Evolutionary conservation across 2,329 filamentous ascomycete species (phyloP).

Genomic region (Parastagonospora nodorum): DNA sequence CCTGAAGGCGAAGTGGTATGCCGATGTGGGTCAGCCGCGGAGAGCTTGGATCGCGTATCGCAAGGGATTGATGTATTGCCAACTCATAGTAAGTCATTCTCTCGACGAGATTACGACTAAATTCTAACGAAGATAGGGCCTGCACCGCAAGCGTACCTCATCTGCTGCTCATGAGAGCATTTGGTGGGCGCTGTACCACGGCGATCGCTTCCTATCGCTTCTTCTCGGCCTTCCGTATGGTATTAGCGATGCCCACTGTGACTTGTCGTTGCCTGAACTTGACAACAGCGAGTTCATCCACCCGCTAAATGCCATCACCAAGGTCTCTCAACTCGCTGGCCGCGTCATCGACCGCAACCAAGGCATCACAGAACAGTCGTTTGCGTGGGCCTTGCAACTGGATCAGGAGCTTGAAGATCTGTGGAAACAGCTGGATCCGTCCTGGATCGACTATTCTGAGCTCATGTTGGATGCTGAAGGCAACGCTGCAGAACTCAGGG

Average conservation of each 20-base stretch:
- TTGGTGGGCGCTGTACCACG: conserved; percentile 48
- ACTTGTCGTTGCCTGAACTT: conserved; percentile 36
- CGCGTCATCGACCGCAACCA: conserved; percentile 53
- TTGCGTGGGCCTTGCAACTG: conserved; percentile 48
- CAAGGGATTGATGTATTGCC: conserved; percentile 57
- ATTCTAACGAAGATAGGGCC: conserved; percentile 39
- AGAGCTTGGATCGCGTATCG: conserved; percentile 60
- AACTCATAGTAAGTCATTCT: conserved; percentile 54
- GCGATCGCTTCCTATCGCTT: conserved; percentile 58
- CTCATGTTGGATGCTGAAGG: conserved; percentile 31
- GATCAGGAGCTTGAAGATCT: conserved; percentile 51
- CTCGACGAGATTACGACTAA: not conserved
- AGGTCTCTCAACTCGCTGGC: conserved; percentile 47
- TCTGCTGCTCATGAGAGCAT: conserved; percentile 44
- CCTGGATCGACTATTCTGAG: conserved; percentile 46
- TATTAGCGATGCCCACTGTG: conserved; percentile 47
- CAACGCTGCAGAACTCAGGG: conserved; percentile 44
- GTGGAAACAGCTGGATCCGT: conserved; percentile 43
- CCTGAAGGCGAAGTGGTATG: conserved; percentile 58
- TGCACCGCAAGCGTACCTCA: conserved; percentile 45
- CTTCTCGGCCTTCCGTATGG: conserved; percentile 60
- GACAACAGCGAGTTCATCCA: conserved; percentile 31
- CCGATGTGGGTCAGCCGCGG: conserved; percentile 61
- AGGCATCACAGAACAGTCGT: conserved; percentile 40
- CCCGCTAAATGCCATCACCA: conserved; percentile 41